Evolutionary conservation across 1,284 basidiomycete genomes (phyloP).

Genomic region (Veloboletus limbatus): DNA sequence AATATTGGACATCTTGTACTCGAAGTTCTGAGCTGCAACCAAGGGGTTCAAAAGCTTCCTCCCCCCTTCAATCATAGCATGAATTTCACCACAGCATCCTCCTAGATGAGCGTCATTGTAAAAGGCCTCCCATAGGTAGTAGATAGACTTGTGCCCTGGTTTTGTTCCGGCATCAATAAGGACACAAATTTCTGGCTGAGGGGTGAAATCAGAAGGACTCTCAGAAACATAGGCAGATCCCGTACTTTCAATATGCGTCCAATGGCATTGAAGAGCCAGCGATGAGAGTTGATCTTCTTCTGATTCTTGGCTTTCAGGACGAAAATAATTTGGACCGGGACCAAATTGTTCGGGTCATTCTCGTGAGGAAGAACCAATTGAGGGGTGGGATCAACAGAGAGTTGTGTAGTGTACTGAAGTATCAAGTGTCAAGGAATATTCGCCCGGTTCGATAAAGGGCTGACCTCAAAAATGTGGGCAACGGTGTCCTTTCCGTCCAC

Average conservation of each 20-base stretch:
- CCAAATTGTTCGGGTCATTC: slow-evolving; percentile 86
- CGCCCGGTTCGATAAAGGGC: slow-evolving; percentile 10
- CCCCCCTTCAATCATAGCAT: slow-evolving; percentile 92
- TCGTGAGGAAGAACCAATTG: slow-evolving; percentile 88
- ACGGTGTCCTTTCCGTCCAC: slow-evolving; percentile 92
- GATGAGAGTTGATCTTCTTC: slow-evolving; percentile 96
- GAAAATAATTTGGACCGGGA: slow-evolving; percentile 95
- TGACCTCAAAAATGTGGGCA: slow-evolving; percentile 86
- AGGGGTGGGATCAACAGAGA: slow-evolving; percentile 88
- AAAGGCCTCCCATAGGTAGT: slow-evolving; percentile 94
- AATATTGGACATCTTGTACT: slow-evolving; percentile 98
- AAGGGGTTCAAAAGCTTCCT: slow-evolving; percentile 92
- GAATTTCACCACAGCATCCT: slow-evolving; percentile 88
- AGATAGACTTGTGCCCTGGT: slow-evolving; percentile 95
- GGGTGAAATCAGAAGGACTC: slow-evolving; percentile 2
- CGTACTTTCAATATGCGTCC: slow-evolving; percentile 74
- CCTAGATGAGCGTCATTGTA: slow-evolving; percentile 75
- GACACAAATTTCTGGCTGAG: slow-evolving; percentile 85
- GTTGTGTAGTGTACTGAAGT: slow-evolving; percentile 79
- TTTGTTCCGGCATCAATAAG: slow-evolving; percentile 94
- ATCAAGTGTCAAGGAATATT: slow-evolving; percentile 8
- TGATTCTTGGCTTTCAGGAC: slow-evolving; percentile 96
- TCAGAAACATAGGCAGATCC: slow-evolving; percentile 7
- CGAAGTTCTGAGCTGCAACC: slow-evolving; percentile 95
- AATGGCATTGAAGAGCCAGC: slow-evolving; percentile 98